Evolutionary conservation across 306 rosid genomes (phyloP), one percentile per base, ranked within the genome.

Genomic region (Rubus parviflorus): DNA sequence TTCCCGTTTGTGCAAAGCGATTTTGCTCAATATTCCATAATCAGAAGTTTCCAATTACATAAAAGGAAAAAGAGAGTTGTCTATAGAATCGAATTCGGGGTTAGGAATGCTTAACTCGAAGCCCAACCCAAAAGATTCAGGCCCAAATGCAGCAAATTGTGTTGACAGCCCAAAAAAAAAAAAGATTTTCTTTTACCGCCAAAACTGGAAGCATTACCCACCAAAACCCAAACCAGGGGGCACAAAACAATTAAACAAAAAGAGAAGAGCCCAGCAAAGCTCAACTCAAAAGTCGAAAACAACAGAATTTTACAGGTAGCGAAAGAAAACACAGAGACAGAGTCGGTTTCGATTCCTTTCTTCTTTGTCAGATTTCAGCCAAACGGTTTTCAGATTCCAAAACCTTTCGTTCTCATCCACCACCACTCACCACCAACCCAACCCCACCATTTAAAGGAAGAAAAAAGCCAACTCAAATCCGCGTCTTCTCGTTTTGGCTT

Each of bases 341-440:
- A 75, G 68, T 60, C 15, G 41, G 53, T 42, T 52, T 2, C 49
- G 72, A 23, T 20, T 76, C 54, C 38, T 4, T 56, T 73, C 80
- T 56, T 76, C 56, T 13, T 67, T 77, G 58, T 77, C 74, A 76
- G 66, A 41, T 40, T 73, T 54, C n/a, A 7, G 16, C 19, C 13
- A 22, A 75, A 37, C 79, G 15, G 16, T 37, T 75, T 64, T 40
- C 67, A 67, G 4, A 76, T 66, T 76, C 54, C 66, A 15, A 42
- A 9, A 42, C 43, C 38, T 54, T 54, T 54, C 52, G 3, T 54
- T 54, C 52, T 54, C 52, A 72, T 23, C 63, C 74, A 17, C 37
- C 43, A 1, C 54, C 43, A 19, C 22, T 17, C 57, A 37, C 8
- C 4, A 42, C 42, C 6, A 10, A 45, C 72, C 74, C 45, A 0